phyloP scores from a whole-genome alignment of 306 rosid genomes.

The Abrus pulchellus region DNA sequence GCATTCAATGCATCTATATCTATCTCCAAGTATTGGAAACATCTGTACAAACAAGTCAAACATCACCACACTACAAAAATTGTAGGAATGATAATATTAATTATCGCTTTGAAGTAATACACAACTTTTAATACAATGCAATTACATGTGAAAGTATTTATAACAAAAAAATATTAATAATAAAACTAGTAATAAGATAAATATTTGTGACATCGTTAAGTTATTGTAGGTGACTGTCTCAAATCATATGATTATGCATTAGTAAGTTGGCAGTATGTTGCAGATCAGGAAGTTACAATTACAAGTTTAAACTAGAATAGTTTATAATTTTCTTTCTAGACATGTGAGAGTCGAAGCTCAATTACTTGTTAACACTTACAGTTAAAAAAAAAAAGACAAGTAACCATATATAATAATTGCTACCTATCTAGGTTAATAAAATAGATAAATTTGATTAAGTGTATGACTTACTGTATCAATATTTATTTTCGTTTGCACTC shows the following conservation, averaged over 20 bases:
- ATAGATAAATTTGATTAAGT: neutral
- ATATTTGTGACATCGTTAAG: slow-evolving; percentile 1
- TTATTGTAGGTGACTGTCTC: neutral
- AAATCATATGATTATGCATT: neutral
- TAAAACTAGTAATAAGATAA: neutral
- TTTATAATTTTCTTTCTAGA: neutral
- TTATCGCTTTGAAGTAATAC: neutral
- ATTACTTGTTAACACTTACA: neutral
- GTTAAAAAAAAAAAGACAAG: neutral
- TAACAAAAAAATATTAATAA: neutral
- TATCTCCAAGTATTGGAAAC: slow-evolving; percentile 79
- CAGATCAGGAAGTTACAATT: slow-evolving; percentile 6
- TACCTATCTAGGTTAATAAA: neutral
- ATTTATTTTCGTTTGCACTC: slow-evolving; percentile 21
- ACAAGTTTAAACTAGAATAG: slow-evolving; percentile 29
- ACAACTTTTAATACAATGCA: slow-evolving; percentile 18
- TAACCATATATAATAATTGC: neutral
- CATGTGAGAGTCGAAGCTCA: neutral
- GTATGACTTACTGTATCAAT: neutral
- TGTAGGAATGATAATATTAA: neutral
- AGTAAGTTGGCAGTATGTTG: slow-evolving; percentile 2
- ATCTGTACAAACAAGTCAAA: slow-evolving; percentile 60
- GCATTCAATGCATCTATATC: slow-evolving; percentile 84
- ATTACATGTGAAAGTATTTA: neutral
- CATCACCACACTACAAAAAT: slow-evolving; percentile 32